These are phyloP conservation scores for Leucoagaricus sp. DNA, from an alignment of 1,284 basidiomycete genomes.

Conservation along the genomic window DNA sequence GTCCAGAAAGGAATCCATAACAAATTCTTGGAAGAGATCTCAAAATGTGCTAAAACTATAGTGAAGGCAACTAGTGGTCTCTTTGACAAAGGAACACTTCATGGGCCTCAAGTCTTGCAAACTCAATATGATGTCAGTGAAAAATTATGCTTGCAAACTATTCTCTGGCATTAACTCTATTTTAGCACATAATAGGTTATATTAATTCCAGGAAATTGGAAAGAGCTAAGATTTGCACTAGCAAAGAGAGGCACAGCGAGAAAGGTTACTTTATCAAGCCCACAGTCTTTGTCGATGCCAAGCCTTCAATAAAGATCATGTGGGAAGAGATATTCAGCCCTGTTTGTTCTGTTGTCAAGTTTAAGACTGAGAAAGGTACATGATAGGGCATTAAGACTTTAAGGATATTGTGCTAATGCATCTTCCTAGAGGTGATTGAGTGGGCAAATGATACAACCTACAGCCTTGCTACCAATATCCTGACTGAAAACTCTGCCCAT, in stretches of 20 bases:
- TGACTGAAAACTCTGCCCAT: slow-evolving; percentile 70
- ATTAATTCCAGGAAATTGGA: slow-evolving; percentile 81
- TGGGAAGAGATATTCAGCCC: slow-evolving; percentile 92
- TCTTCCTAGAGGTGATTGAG: slow-evolving; percentile 52
- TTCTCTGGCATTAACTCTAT: too few species aligned
- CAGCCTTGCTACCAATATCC: slow-evolving; percentile 80
- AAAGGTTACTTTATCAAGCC: slow-evolving; percentile 76
- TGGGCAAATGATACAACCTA: slow-evolving; percentile 80
- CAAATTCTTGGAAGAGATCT: slow-evolving; percentile 62
- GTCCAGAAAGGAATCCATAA: slow-evolving; percentile 85
- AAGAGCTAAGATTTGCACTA: slow-evolving; percentile 77
- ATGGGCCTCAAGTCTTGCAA: slow-evolving; percentile 85
- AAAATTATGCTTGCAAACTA: too few species aligned
- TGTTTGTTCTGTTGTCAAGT: slow-evolving; percentile 71
- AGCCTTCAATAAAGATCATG: slow-evolving; percentile 79
- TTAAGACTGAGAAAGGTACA: slow-evolving; percentile 52
- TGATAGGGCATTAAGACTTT: neutral
- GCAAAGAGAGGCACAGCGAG: slow-evolving; percentile 71
- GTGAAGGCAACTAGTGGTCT: slow-evolving; percentile 73
- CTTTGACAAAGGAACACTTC: slow-evolving; percentile 67
- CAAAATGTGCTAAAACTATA: slow-evolving; percentile 49
- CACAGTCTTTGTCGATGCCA: slow-evolving; percentile 83
- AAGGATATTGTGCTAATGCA: slow-evolving; percentile 28
- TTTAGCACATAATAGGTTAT: slow-evolving; percentile 49
- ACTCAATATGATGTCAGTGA: slow-evolving; percentile 56